Base-by-base conservation (phyloP, 1,284 basidiomycete species). In the Microbotryum intermedium region DNA sequence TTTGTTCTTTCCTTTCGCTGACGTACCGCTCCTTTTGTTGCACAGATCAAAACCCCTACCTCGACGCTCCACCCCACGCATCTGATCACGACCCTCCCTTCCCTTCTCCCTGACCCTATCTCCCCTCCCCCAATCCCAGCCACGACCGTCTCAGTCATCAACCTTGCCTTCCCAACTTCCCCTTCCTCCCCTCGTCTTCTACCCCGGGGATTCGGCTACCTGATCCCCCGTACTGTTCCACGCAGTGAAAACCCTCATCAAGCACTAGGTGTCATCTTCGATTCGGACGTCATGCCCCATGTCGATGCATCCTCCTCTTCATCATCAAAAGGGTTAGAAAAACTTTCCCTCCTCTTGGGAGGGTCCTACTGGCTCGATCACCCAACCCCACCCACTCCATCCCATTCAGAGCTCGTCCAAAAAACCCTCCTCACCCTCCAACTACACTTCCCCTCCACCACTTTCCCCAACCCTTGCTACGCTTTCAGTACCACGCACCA, bases 281-380 rank as follows among this genome's bases (percentile, higher is more conserved):
- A 91, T 70, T 71, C 73, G 2, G 75, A 76, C 56, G 73, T 75
- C 29, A 69, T 76, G 53, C 75, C 75, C 6, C 46, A 34, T 7
- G 58, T 74, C 73, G 46, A 66, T 67, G 61, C 72, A 23, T 29
- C 60, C 66, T 21, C 66, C 56, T 16, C 75, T 81, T 69, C 81
- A 78, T 28, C 67, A 3, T 62, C 69, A 21, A 59, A 62, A 21
- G 49, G 68, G 16, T 66, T 77, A 4, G 75, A 75, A 21, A 95
- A 95, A 73, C 73, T 95, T 63, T 93, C 93, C 0, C 82, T 92
- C 54, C 95, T 98, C 90, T 77, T 92, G 44, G 92, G 93, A 16
- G 92, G 92, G 0, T 87, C 88, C 0, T 83, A 87, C 72, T 79
- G 78, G 72, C 60, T 65, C 28, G 61, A 62, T 28, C 25, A 16